Evolutionary conservation across 306 rosid species (phyloP), one percentile per base, ranked within the genome.

Genomic region (Cercis canadensis): DNA sequence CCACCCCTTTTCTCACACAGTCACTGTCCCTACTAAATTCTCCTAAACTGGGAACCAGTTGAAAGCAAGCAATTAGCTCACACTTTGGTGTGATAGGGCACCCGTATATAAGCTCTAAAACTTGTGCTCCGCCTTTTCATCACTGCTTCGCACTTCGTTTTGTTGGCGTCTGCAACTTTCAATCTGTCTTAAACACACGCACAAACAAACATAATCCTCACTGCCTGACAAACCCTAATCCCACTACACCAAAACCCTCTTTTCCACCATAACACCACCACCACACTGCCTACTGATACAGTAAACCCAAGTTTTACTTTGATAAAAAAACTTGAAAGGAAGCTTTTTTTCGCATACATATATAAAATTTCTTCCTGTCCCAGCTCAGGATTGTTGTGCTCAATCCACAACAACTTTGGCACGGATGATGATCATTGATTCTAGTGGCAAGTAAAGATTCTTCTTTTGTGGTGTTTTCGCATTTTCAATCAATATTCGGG

Each of bases 141-240:
- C 67, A 36, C 79, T 62, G 24, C 54, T 68, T 45, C 66, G 73
- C 79, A 55, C 51, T 24, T 24, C 29, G 2, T n/a, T 68, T 72
- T 53, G 57, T 73, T 75, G 79, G 77, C 76, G 73, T 67, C 71
- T 77, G 78, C 70, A 79, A 77, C 80, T 72, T 69, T 71, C 57
- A 64, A 64, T 17, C 21, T 21, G 79, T 77, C 79, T 78, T 54
- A 33, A 19, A 1, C 76, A 17, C 55, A 45, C 72, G 11, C 74
- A 59, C 74, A 14, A 64, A 8, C 72, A 7, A 24, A 19, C 75
- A 15, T 64, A 17, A 4, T 51, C 62, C 47, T 43, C 37, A 56
- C 79, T 70, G 17, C 69, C 74, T 17, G 63, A 15, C 61, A 64
- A 87, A 89, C 92, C 91, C 91, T 84, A 87, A 57, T 62, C 24